Percentiles rank a stretch among this genome's conserved stretches.
These are phyloP conservation scores for Ceratobasidium papillatum DNA, from an alignment of 1,284 basidiomycete genomes.

Conservation along the genomic window DNA sequence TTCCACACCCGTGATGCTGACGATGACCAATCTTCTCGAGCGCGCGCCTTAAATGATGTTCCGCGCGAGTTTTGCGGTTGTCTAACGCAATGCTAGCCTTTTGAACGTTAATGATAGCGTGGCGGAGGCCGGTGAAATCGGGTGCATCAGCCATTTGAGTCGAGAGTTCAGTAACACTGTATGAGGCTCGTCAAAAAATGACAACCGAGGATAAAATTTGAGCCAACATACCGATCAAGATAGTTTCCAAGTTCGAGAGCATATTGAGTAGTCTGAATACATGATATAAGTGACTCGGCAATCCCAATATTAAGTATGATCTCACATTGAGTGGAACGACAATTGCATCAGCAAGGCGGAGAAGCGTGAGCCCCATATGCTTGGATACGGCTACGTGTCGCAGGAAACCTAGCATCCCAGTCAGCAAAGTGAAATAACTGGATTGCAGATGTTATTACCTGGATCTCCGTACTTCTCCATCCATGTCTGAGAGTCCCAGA, in stretches of 20 bases:
- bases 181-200: constrained; percentile 55
- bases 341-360: constrained; percentile 69
- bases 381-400: constrained; percentile 70
- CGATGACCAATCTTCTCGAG: constrained; percentile 52
- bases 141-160: constrained; percentile 49
- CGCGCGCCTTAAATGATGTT: constrained; percentile 54
- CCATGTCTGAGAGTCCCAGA: constrained; percentile 82
- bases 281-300: constrained; percentile 54
- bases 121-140: constrained; percentile 60
- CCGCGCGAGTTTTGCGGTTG: constrained; percentile 55
- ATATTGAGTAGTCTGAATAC: constrained; percentile 82
- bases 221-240: constrained; percentile 59
- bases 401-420: constrained; percentile 41
- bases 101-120: constrained; percentile 62
- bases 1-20: not conserved
- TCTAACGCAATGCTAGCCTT: constrained; percentile 65
- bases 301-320: not conserved
- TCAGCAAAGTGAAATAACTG: not conserved
- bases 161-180: constrained; percentile 53
- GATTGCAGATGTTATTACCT: constrained; percentile 61
- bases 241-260: constrained; percentile 69
- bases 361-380: constrained; percentile 67
- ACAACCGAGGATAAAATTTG: not conserved
- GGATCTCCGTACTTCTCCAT: constrained; percentile 80
- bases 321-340: constrained; percentile 49